Evolutionary conservation across 2,329 filamentous ascomycete species (phyloP).

Genomic region (Neodidymelliopsis sp.): DNA sequence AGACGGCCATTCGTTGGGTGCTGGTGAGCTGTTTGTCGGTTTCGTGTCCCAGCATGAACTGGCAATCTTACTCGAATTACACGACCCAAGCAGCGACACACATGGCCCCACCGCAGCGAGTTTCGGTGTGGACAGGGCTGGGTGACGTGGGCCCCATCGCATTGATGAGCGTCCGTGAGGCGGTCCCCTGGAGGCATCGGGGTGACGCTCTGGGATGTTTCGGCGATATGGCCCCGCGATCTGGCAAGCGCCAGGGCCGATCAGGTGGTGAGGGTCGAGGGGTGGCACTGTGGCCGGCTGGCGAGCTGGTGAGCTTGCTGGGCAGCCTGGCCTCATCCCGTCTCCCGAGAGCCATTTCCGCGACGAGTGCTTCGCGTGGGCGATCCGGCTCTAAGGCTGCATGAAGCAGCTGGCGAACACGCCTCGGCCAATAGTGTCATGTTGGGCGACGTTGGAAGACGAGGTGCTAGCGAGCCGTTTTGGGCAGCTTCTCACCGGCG

Average conservation of each 20-base stretch:
- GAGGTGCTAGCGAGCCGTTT: conserved; percentile 36
- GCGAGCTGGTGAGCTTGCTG: conserved; percentile 10
- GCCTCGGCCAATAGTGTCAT: conserved; percentile 31
- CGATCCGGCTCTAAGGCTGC: conserved; percentile 34
- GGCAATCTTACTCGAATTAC: conserved; percentile 32
- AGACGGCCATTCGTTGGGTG: conserved; percentile 28
- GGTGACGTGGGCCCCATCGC: conserved; percentile 10
- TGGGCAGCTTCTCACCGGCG: conserved; percentile 36
- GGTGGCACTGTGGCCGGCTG: too few species aligned
- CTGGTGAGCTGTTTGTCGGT: not conserved
- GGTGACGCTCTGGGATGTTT: conserved; percentile 20
- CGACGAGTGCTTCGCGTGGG: conserved; percentile 30
- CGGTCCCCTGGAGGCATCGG: conserved; percentile 2
- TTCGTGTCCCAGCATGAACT: conserved; percentile 10
- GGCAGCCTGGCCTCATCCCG: conserved; percentile 28
- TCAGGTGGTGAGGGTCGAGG: conserved; percentile 31
- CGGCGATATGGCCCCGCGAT: conserved; percentile 37
- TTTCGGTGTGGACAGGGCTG: conserved; percentile 4
- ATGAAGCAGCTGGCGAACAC: conserved; percentile 26
- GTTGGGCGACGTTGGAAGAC: conserved; percentile 33
- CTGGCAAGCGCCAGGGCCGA: conserved; percentile 30
- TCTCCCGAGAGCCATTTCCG: conserved; percentile 40
- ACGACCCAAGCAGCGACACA: conserved; percentile 5
- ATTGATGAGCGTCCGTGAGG: conserved; percentile 8
- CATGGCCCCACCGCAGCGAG: conserved; percentile 3